phyloP scores from a whole-genome alignment of 139 green algal species.

The Pleodorina starrii region DNA sequence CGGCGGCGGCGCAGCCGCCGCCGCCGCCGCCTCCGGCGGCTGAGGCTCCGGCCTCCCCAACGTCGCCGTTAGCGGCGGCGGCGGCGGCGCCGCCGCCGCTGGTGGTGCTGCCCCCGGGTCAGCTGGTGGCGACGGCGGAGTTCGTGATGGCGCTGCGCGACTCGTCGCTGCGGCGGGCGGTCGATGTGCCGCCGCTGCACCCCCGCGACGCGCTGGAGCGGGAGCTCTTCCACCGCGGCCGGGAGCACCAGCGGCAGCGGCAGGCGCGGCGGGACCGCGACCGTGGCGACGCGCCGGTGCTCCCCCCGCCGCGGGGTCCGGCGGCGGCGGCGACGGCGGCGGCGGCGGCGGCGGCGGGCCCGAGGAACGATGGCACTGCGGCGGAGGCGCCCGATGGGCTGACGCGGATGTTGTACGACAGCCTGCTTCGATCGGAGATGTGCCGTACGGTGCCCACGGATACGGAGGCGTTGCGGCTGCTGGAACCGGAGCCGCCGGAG shows the following conservation, averaged over 20 bases:
- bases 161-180: slow-evolving; percentile 3
- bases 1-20: background rate
- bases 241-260: background rate
- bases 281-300: background rate
- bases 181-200: slow-evolving; percentile 34
- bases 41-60: background rate
- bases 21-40: background rate
- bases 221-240: slow-evolving; percentile 27
- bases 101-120: background rate
- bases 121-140: slow-evolving; percentile 32
- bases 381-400: background rate
- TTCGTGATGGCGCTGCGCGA: slow-evolving; percentile 57
- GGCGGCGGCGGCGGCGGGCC: background rate
- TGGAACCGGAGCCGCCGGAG: background rate
- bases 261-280: slow-evolving; percentile 32
- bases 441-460: background rate
- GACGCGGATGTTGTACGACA: background rate
- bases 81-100: background rate
- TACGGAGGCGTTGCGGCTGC: background rate
- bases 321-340: background rate
- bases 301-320: background rate
- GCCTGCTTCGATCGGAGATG: background rate
- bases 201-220: background rate
- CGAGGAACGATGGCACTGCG: background rate
- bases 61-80: background rate